Conservation (phyloP, 192 early-diverging fungal genomes). For the Entomortierella parvispora region DNA sequence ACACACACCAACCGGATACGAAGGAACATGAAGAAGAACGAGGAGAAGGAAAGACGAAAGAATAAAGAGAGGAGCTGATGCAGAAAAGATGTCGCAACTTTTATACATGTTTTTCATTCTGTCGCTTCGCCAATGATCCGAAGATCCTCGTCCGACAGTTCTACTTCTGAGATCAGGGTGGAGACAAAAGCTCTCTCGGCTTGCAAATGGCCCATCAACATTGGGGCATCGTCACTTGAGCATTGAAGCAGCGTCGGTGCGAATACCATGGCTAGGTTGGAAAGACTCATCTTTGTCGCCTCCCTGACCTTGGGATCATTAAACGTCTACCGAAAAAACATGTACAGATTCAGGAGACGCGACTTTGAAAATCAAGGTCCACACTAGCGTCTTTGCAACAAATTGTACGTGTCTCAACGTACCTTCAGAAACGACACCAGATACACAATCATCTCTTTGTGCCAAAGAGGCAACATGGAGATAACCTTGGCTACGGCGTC, state of each 20-base stretch:
- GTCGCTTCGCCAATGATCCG: slow-evolving; percentile 37
- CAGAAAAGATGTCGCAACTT: no score
- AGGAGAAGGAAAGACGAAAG: no score
- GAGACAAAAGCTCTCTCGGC: slow-evolving; percentile 45
- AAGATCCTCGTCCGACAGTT: slow-evolving; percentile 36
- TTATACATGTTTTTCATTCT: neutral
- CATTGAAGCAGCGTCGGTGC: slow-evolving; percentile 94
- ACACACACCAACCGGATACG: no score
- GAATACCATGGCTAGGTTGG: slow-evolving; percentile 96
- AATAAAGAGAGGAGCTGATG: no score
- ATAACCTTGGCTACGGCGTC: slow-evolving; percentile 64
- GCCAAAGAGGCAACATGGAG: slow-evolving; percentile 63
- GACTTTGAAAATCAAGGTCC: neutral
- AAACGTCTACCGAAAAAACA: slow-evolving; percentile 63
- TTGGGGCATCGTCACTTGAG: slow-evolving; percentile 74
- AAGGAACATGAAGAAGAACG: no score
- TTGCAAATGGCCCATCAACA: slow-evolving; percentile 57
- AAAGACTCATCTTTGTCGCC: slow-evolving; percentile 89
- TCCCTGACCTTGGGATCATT: slow-evolving; percentile 75
- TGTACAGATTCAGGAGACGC: neutral
- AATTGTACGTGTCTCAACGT: neutral
- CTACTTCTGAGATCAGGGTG: slow-evolving; percentile 40
- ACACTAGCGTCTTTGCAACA: no score
- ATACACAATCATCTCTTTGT: slow-evolving; percentile 77
- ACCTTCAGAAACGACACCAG: slow-evolving; percentile 86